These are phyloP conservation scores for Sclerotinia nivalis DNA, from an alignment of 2,329 filamentous ascomycete species.

Conservation along the genomic window DNA sequence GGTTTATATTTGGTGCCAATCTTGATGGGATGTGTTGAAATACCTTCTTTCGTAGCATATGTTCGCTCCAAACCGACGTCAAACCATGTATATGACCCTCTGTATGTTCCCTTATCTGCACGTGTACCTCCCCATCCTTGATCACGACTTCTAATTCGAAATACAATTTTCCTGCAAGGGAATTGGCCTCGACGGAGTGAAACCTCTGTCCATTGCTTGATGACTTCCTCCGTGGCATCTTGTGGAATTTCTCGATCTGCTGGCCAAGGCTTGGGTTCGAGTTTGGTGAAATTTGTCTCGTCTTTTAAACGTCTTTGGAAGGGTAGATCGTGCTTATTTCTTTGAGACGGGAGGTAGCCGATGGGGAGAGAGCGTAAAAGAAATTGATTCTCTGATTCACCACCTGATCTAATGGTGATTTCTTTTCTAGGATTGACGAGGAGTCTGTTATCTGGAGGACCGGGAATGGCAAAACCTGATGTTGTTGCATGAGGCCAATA, in stretches of 20 bases:
- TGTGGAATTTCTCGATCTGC: conserved; percentile 18
- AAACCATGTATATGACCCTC: conserved; percentile 61
- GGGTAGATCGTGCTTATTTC: conserved; percentile 4
- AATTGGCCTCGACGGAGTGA: conserved; percentile 38
- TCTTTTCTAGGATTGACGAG: conserved; percentile 26
- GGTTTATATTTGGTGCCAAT: not conserved
- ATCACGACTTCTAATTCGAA: conserved; percentile 57
- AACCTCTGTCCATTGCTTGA: conserved; percentile 29
- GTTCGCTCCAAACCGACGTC: conserved; percentile 61
- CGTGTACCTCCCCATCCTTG: conserved; percentile 56
- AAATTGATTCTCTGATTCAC: conserved; percentile 44
- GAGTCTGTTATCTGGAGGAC: not conserved
- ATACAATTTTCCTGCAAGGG: conserved; percentile 62
- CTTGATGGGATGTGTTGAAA: not conserved
- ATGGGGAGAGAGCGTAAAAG: conserved; percentile 42
- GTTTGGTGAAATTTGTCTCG: conserved; percentile 18
- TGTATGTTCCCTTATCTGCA: conserved; percentile 45
- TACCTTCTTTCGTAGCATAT: conserved; percentile 42
- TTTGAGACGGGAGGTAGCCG: conserved; percentile 27
- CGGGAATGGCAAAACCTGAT: conserved; percentile 23
- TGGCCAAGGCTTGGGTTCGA: conserved; percentile 28
- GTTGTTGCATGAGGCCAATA: conserved; percentile 57
- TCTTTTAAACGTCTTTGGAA: conserved; percentile 20
- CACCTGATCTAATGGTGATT: conserved; percentile 24
- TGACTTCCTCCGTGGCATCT: conserved; percentile 31